Conservation (phyloP, 1,284 basidiomycete species). For the Ceratobasidium sp. region DNA sequence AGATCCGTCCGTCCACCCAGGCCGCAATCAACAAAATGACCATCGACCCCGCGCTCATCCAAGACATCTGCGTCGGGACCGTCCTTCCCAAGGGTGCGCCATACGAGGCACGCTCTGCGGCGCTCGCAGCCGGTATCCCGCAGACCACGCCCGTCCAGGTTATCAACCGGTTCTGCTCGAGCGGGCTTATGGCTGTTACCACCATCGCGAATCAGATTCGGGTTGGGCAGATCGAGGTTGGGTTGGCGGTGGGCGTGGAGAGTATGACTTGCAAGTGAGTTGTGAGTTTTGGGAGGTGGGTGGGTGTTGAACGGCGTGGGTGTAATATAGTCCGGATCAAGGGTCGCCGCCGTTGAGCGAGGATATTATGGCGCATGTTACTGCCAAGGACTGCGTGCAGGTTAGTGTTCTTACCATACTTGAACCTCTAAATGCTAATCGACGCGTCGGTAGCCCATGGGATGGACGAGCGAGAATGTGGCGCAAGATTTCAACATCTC, state of each 20-base stretch:
- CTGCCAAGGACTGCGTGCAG: conserved; percentile 81
- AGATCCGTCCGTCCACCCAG: conserved; percentile 58
- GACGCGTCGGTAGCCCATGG: conserved; percentile 75
- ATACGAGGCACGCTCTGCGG: conserved; percentile 82
- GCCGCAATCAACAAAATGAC: conserved; percentile 71
- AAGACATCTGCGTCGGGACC: conserved; percentile 84
- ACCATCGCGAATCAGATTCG: conserved; percentile 82
- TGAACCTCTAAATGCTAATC: conserved; percentile 49
- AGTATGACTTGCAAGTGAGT: conserved; percentile 84
- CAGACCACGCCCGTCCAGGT: conserved; percentile 79
- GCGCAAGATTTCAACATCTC: conserved; percentile 84
- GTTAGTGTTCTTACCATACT: conserved; percentile 58
- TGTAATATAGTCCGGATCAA: conserved; percentile 70
- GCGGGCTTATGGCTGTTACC: conserved; percentile 87
- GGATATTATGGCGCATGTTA: conserved; percentile 60
- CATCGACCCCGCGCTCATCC: conserved; percentile 77
- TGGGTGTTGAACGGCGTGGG: not conserved
- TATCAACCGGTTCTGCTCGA: conserved; percentile 86
- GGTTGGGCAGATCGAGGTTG: conserved; percentile 74
- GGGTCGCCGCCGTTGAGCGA: conserved; percentile 59
- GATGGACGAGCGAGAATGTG: conserved; percentile 88
- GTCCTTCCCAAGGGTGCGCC: conserved; percentile 69
- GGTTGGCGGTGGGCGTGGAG: conserved; percentile 86
- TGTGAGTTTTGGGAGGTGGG: conserved; percentile 44
- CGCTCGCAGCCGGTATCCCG: conserved; percentile 85